phyloP scores from a whole-genome alignment of 495 filamentous ascomycete genomes.

The Aspergillus saccharolyticus region DNA sequence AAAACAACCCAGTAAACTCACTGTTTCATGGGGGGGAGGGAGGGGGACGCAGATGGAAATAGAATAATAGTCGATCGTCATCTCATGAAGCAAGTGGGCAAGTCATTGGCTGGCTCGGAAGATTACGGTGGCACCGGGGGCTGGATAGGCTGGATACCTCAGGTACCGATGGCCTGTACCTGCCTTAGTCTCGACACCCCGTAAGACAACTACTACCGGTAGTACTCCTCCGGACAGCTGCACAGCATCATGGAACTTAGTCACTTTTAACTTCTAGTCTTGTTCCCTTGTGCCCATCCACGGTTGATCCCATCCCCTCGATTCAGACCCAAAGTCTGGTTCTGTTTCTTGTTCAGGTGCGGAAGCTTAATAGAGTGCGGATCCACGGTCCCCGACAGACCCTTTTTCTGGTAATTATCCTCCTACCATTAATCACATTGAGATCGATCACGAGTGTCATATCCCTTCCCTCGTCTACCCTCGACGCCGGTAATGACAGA shows the following conservation, averaged over 20 bases:
- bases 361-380: background rate
- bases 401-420: background rate
- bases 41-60: background rate
- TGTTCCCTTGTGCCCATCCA: background rate
- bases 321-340: background rate
- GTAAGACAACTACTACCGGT: too few relatives aligned
- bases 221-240: too few relatives aligned
- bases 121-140: background rate
- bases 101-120: slow-evolving; percentile 1
- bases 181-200: background rate
- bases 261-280: too few relatives aligned
- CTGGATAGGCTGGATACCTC: slow-evolving; percentile 4
- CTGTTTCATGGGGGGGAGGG: slow-evolving; percentile 14
- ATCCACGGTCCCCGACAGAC: background rate
- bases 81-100: slow-evolving; percentile 9
- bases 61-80: slow-evolving; percentile 16
- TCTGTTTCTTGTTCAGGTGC: background rate
- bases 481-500: too few relatives aligned
- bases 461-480: background rate
- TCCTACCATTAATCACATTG: background rate
- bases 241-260: too few relatives aligned
- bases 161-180: background rate
- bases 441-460: background rate
- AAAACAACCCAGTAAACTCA: slow-evolving; percentile 18
- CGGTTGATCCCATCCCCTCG: background rate